phyloP scores from a whole-genome alignment of 495 filamentous ascomycete genomes.

The Coniosporium apollinis region DNA sequence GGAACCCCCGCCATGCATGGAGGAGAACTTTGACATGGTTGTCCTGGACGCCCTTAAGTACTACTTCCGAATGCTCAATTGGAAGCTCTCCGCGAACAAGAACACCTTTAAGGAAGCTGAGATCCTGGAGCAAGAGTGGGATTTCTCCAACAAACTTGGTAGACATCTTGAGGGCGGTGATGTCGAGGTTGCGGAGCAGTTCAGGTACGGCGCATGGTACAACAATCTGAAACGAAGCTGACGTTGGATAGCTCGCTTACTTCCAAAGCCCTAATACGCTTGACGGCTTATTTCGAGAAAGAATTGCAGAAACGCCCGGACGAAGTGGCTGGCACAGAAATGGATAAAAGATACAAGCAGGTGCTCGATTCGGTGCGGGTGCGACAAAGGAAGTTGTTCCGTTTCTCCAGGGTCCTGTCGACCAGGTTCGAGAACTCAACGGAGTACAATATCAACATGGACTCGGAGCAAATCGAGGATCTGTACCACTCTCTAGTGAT shows the following conservation, averaged over 20 bases:
- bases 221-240: constrained; percentile 16
- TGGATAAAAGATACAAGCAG: constrained; percentile 93
- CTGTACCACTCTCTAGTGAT: constrained; percentile 70
- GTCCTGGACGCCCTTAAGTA: constrained; percentile 89
- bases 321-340: constrained; percentile 59
- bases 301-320: constrained; percentile 71
- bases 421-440: constrained; percentile 91
- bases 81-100: constrained; percentile 92
- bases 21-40: constrained; percentile 91
- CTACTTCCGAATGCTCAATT: constrained; percentile 93
- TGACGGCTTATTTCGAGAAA: constrained; percentile 80
- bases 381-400: constrained; percentile 72
- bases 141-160: constrained; percentile 83
- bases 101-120: constrained; percentile 99
- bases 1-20: constrained; percentile 90
- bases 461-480: constrained; percentile 44
- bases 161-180: constrained; percentile 78
- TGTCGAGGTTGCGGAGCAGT: constrained; percentile 97
- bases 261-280: constrained; percentile 69
- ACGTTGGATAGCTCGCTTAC: constrained; percentile 51
- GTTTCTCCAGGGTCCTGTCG: constrained; percentile 73
- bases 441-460: constrained; percentile 71
- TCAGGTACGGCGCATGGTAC: too few relatives aligned
- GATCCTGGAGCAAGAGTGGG: constrained; percentile 93
- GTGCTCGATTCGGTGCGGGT: constrained; percentile 90